phyloP scores from a whole-genome alignment of 352 stramenopile species.

The Phytophthora lateralis region DNA sequence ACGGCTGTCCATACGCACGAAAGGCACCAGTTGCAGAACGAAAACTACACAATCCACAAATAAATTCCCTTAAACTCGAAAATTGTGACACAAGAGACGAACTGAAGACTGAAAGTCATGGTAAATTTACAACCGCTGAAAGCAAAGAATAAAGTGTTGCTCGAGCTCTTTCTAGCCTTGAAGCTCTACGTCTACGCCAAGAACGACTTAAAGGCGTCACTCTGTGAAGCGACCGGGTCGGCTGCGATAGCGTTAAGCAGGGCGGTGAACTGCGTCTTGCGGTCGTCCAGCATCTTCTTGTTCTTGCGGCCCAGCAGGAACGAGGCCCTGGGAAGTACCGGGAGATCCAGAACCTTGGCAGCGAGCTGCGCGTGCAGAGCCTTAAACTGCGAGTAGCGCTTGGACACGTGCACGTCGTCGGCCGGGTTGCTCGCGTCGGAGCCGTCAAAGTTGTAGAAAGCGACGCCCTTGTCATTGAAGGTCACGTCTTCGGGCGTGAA shows the following conservation, averaged over 20 bases:
- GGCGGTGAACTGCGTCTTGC: constrained; percentile 55
- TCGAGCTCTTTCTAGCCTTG: constrained; percentile 10
- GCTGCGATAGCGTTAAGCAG: constrained; percentile 63
- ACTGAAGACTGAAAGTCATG: too few relatives aligned
- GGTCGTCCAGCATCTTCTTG: constrained; percentile 62
- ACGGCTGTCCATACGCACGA: too few relatives aligned
- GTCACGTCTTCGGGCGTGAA: constrained; percentile 29
- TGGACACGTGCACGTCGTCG: constrained; percentile 57
- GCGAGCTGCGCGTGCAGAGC: constrained; percentile 54
- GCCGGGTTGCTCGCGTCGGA: constrained; percentile 46
- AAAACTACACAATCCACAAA: too few relatives aligned
- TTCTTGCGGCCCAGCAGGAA: constrained; percentile 55
- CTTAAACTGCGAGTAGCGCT: constrained; percentile 86
- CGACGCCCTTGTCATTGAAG: constrained; percentile 39
- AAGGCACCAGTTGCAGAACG: too few relatives aligned
- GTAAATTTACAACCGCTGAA: too few relatives aligned
- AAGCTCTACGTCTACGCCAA: constrained; percentile 40
- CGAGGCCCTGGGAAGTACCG: constrained; percentile 52
- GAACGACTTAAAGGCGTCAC: constrained; percentile 54
- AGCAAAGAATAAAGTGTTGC: too few relatives aligned
- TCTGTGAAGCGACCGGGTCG: constrained; percentile 54
- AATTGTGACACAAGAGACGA: too few relatives aligned
- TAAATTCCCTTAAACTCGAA: too few relatives aligned
- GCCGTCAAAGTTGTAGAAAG: constrained; percentile 62
- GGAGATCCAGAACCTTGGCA: constrained; percentile 54